Percentiles rank a stretch among this genome's conserved stretches.
Conservation (phyloP, 768 basidiomycete species). For the Piloderma croceum region DNA sequence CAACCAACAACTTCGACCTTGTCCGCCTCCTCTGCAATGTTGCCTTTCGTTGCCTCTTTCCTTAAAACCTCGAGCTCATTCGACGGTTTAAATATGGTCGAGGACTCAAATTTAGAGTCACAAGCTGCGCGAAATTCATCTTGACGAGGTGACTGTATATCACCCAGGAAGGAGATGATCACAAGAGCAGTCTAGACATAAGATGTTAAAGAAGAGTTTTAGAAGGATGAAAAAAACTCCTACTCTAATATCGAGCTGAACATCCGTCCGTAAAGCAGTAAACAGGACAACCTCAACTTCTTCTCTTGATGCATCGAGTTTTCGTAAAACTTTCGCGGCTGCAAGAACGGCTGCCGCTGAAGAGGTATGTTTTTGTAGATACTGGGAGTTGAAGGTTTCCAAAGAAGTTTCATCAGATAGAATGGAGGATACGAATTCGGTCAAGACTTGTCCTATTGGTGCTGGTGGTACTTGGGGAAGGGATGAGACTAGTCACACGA, state of each 20-base stretch:
- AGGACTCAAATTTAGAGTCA: constrained; percentile 47
- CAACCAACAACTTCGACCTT: constrained; percentile 2
- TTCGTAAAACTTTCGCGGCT: constrained; percentile 49
- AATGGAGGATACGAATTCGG: constrained; percentile 41
- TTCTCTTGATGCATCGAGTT: constrained; percentile 41
- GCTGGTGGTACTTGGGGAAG: constrained; percentile 39
- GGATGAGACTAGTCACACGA: constrained; percentile 33
- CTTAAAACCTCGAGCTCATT: constrained; percentile 45
- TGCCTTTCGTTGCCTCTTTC: constrained; percentile 7
- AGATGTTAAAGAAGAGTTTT: constrained; percentile 1
- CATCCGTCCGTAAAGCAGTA: constrained; percentile 37
- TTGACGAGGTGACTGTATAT: constrained; percentile 44
- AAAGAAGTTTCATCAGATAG: constrained; percentile 53
- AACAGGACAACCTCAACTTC: constrained; percentile 63
- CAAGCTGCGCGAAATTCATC: constrained; percentile 61
- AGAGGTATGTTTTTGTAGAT: constrained; percentile 56
- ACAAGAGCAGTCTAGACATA: constrained; percentile 44
- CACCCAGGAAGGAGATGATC: constrained; percentile 43
- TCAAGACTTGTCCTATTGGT: constrained; percentile 46
- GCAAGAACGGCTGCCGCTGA: constrained; percentile 54
- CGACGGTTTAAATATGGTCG: constrained; percentile 59
- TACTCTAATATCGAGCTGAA: constrained; percentile 46
- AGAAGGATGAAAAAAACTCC: constrained; percentile 8
- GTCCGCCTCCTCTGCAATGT: constrained; percentile 1
- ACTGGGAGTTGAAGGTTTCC: constrained; percentile 71